These are phyloP conservation scores for Blechomonas ayalai DNA, from an alignment of 208 protist species.

Conservation along the genomic window DNA sequence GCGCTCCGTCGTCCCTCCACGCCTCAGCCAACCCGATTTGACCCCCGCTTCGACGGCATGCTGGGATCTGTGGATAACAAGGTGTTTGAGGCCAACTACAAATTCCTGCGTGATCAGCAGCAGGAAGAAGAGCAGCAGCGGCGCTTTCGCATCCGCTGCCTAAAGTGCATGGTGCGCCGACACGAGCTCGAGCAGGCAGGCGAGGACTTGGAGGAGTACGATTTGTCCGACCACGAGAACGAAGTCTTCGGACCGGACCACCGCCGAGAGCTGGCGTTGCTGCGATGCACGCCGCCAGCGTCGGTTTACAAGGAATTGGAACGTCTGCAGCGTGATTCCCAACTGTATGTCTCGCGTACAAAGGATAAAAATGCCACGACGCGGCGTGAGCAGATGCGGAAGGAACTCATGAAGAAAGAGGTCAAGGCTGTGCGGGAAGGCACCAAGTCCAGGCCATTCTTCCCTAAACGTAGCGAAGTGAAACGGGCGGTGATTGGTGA, in stretches of 20 bases:
- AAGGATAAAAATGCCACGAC: constrained; percentile 31
- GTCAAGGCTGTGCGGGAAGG: constrained; percentile 60
- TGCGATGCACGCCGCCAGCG: constrained; percentile 50
- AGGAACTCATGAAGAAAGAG: constrained; percentile 65
- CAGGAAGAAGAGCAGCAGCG: constrained; percentile 62
- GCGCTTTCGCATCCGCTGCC: constrained; percentile 52
- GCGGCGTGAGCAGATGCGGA: constrained; percentile 28
- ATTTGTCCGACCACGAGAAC: constrained; percentile 70
- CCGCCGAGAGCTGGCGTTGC: constrained; percentile 33
- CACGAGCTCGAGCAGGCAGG: constrained; percentile 59
- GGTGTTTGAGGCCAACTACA: constrained; percentile 68
- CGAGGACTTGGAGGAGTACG: constrained; percentile 70
- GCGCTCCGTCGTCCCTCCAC: constrained; percentile 1
- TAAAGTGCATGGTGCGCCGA: constrained; percentile 60
- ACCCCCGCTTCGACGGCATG: constrained; percentile 79
- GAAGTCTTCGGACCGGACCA: constrained; percentile 73
- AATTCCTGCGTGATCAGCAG: constrained; percentile 67
- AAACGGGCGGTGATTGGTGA: constrained; percentile 65
- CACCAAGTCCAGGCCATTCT: constrained; percentile 55
- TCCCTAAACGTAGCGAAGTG: constrained; percentile 73
- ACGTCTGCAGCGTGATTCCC: constrained; percentile 58
- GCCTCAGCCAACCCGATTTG: constrained; percentile 13
- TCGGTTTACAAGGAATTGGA: constrained; percentile 47
- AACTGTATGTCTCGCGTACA: constrained; percentile 40
- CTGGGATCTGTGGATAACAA: constrained; percentile 36